phyloP scores from a whole-genome alignment of 306 rosid genomes.

The Vigna reflexopilosa region DNA sequence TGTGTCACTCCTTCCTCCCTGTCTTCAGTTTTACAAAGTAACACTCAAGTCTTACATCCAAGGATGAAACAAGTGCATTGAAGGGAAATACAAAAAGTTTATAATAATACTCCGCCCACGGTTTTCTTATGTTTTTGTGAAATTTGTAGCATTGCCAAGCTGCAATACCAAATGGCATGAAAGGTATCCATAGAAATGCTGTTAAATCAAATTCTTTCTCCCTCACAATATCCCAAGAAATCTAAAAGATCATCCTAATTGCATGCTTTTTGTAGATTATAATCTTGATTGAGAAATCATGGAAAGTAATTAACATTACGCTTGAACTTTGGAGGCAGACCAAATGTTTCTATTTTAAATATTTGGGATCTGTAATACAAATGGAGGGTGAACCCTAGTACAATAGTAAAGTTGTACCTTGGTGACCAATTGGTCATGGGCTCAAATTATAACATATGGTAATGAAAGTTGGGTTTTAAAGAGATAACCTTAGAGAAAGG shows the following conservation, averaged over 20 bases:
- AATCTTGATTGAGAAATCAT: neutral
- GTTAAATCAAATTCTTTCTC: neutral
- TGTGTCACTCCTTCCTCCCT: constrained; percentile 1
- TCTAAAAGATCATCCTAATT: neutral
- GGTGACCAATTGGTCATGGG: no score
- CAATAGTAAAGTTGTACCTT: no score
- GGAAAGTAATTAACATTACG: neutral
- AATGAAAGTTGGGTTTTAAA: no score
- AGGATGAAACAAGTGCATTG: constrained; percentile 20
- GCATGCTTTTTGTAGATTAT: neutral
- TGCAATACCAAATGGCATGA: constrained; percentile 5
- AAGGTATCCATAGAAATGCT: constrained; percentile 25
- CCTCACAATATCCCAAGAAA: neutral
- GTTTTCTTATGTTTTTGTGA: constrained; percentile 1
- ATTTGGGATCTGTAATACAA: no score
- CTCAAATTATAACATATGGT: no score
- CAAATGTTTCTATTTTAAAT: neutral
- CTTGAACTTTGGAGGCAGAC: neutral
- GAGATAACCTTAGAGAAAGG: no score
- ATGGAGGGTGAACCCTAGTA: no score
- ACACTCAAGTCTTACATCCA: neutral
- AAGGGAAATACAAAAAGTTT: constrained; percentile 7
- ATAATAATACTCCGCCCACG: neutral
- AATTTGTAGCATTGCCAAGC: neutral
- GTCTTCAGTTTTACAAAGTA: neutral